phyloP scores from a whole-genome alignment of 495 filamentous ascomycete species.

The Paragyromitra xinjiangensis region DNA sequence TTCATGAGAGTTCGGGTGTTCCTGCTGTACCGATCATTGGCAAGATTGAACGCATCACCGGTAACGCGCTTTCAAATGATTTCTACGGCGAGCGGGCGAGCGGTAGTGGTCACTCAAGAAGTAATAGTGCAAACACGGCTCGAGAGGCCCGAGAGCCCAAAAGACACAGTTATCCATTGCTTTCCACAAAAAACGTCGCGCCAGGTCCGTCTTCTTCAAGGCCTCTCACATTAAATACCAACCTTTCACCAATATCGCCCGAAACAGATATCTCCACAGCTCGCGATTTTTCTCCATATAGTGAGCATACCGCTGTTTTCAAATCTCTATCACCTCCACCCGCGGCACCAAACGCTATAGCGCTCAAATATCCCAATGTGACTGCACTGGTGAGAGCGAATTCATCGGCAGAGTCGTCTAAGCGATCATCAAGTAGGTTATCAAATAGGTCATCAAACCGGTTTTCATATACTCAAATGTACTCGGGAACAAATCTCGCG shows the following conservation, averaged over 20 bases:
- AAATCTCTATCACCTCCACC: slow-evolving; percentile 32
- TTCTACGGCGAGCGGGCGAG: slow-evolving; percentile 47
- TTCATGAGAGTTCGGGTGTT: not conserved
- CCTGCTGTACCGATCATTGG: slow-evolving; percentile 29
- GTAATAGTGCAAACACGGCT: slow-evolving; percentile 6
- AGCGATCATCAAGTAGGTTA: slow-evolving; percentile 25
- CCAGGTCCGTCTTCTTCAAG: slow-evolving; percentile 2
- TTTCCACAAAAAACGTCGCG: slow-evolving; percentile 11
- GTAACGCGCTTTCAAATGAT: slow-evolving; percentile 52
- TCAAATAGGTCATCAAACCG: slow-evolving; percentile 25
- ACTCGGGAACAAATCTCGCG: slow-evolving; percentile 24
- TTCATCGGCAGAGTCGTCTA: slow-evolving; percentile 21
- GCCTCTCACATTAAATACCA: slow-evolving; percentile 18
- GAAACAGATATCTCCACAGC: slow-evolving; percentile 26
- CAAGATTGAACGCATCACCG: slow-evolving; percentile 56
- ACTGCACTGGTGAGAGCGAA: slow-evolving; percentile 29
- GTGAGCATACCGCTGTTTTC: slow-evolving; percentile 17
- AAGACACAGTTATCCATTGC: slow-evolving; percentile 22
- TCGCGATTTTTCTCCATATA: slow-evolving; percentile 28
- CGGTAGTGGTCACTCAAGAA: slow-evolving; percentile 38
- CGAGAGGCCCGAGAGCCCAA: slow-evolving; percentile 20
- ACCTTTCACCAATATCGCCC: slow-evolving; percentile 47
- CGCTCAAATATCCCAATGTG: slow-evolving; percentile 36
- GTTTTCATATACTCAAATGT: slow-evolving; percentile 42
- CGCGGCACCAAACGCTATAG: slow-evolving; percentile 27